Base-by-base conservation (phyloP, 106 monocot genomes). In the Dioscorea zingiberensis region DNA sequence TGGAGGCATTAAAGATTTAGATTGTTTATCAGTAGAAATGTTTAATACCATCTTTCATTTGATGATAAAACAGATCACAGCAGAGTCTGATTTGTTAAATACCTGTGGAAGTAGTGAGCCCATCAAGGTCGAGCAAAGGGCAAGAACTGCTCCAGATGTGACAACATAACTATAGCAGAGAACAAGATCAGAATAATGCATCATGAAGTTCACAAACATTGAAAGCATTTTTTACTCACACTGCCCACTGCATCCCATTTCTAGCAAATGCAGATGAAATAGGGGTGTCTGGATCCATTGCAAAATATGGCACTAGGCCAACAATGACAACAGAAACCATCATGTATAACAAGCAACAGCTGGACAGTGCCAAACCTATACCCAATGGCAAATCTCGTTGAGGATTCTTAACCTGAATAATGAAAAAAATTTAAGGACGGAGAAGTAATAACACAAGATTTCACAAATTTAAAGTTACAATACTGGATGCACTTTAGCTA, bases 31-130 rank as follows among this genome's bases (percentile, higher is more conserved):
- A 38, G n/a, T n/a, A n/a, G n/a, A n/a, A n/a, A n/a, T n/a, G n/a
- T n/a, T n/a, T n/a, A n/a, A n/a, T n/a, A n/a, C n/a, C n/a, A n/a
- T n/a, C n/a, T n/a, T n/a, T n/a, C n/a, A n/a, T n/a, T n/a, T n/a
- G n/a, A n/a, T 38, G 38, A 38, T 0, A 6, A 38, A 6, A 6
- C 38, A 6, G 38, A 38, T 38, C 10, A 38, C 0, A 38, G 4
- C 10, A 38, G 38, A 38, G 10, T 38, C 38, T 38, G 38, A 38
- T 38, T 38, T 38, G 38, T 0, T 38, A 30, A 47, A 10, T 77
- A 98, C 97, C 88, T 98, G 97, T 55, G 97, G 97, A n/a, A 98
- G 84, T 84, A 98, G 27, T 55, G 97, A 98, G 4, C 97, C 97
- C 92, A 98, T 82, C 67, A 98, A 78, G 55, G 85, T 86, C 58